phyloP scores from a whole-genome alignment of 2,329 filamentous ascomycete genomes.

The Dactylonectria estremocensis region DNA sequence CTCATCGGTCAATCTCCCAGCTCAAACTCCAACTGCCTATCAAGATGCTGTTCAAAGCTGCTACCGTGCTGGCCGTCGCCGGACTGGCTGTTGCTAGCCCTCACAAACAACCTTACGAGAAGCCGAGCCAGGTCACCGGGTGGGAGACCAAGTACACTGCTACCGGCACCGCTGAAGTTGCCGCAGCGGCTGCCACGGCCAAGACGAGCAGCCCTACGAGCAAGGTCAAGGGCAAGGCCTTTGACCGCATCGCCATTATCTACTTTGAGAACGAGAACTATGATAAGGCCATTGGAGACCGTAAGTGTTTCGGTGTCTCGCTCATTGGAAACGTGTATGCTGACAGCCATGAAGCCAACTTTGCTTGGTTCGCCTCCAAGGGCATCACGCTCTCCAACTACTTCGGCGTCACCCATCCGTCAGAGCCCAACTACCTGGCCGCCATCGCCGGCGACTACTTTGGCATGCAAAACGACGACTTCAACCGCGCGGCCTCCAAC shows the following conservation, averaged over 20 bases:
- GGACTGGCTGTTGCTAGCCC: conserved; percentile 44
- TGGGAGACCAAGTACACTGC: conserved; percentile 65
- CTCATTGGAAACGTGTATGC: neutral
- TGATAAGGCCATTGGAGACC: conserved; percentile 74
- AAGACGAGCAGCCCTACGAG: conserved; percentile 73
- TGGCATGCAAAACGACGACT: conserved; percentile 71
- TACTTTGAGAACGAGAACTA: conserved; percentile 86
- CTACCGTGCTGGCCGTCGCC: conserved; percentile 46
- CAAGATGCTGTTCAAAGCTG: conserved; percentile 41
- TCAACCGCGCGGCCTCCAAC: conserved; percentile 71
- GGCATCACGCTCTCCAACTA: conserved; percentile 52
- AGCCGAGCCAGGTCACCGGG: conserved; percentile 27
- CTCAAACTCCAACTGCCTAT: neutral
- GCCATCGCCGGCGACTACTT: conserved; percentile 75
- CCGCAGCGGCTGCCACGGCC: conserved; percentile 72
- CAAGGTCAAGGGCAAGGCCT: conserved; percentile 78
- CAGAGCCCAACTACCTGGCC: conserved; percentile 79
- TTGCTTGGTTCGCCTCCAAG: conserved; percentile 48
- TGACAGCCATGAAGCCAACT: conserved; percentile 40
- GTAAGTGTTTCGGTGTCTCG: conserved; percentile 56
- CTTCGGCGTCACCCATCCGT: conserved; percentile 74
- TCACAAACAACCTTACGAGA: conserved; percentile 12
- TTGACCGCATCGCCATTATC: conserved; percentile 80
- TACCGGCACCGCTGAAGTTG: conserved; percentile 65
- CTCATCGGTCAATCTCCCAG: conserved; percentile 9